Percentiles rank a stretch among this genome's conserved stretches.
phyloP scores from a whole-genome alignment of 768 basidiomycete genomes.

The Leccinellum rugosiceps region DNA sequence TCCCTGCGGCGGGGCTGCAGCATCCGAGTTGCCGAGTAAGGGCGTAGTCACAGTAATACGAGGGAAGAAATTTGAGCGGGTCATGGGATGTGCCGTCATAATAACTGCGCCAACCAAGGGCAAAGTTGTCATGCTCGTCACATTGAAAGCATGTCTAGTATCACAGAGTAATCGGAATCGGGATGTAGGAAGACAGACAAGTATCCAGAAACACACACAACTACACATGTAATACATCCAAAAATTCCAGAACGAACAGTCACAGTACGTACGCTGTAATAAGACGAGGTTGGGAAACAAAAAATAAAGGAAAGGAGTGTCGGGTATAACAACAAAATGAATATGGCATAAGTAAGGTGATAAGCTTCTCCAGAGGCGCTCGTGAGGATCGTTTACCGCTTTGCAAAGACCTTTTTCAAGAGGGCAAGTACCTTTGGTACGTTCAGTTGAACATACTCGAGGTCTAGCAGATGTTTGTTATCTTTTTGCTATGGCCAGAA shows the following conservation, averaged over 20 bases:
- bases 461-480: conserved; percentile 91
- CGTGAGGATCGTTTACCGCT: conserved; percentile 53
- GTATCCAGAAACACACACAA: conserved; percentile 37
- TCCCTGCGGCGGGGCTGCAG: conserved; percentile 2
- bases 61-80: background rate
- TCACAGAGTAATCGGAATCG: conserved; percentile 8
- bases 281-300: conserved; percentile 9
- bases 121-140: background rate
- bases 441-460: conserved; percentile 97
- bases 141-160: conserved; percentile 1
- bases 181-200: conserved; percentile 31
- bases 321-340: conserved; percentile 32
- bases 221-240: conserved; percentile 37
- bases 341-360: conserved; percentile 35
- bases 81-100: background rate
- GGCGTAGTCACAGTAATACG: background rate
- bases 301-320: conserved; percentile 18
- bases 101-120: background rate
- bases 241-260: conserved; percentile 29
- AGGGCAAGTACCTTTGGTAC: conserved; percentile 92
- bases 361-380: conserved; percentile 7
- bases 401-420: conserved; percentile 91
- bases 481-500: conserved; percentile 85
- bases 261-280: conserved; percentile 22
- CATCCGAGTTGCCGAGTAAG: conserved; percentile 21